Evolutionary conservation across 371 early-diverging fungal species (phyloP).

Genomic region (Smittium culicis): DNA sequence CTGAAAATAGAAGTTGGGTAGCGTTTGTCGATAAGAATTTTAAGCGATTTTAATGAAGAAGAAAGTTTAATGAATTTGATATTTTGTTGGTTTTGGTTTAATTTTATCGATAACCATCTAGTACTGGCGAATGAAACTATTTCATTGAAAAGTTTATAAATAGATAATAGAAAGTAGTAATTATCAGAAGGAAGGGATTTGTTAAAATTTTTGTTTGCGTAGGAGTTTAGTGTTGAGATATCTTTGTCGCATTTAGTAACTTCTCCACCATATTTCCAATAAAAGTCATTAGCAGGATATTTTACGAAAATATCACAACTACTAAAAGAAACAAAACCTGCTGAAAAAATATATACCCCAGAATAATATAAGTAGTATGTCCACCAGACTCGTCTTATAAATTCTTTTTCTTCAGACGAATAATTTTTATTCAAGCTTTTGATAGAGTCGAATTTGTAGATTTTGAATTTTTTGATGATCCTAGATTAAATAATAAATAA

Average conservation of each 20-base stretch:
- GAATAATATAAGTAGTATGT: not conserved
- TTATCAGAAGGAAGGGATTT: not conserved
- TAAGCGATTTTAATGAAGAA: not conserved
- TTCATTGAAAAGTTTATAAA: not conserved
- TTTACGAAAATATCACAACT: not conserved
- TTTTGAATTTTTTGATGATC: not conserved
- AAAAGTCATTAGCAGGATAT: not conserved
- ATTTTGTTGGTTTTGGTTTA: not conserved
- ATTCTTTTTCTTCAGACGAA: not conserved
- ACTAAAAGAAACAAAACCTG: not conserved
- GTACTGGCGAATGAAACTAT: not conserved
- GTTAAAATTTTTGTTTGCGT: not conserved
- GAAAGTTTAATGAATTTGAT: not conserved
- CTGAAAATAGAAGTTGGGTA: not conserved
- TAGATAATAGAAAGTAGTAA: not conserved
- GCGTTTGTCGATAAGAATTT: not conserved
- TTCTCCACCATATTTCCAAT: not conserved
- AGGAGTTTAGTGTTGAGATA: not conserved
- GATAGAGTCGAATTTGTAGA: not conserved
- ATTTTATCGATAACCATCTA: not conserved
- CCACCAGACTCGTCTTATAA: slow-evolving; percentile 3
- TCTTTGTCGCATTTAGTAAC: not conserved
- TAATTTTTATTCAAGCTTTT: not conserved
- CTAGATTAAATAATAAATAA: not conserved
- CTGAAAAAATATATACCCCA: not conserved